phyloP scores from a whole-genome alignment of 148 eudicot species.

The Arbutus unedo region DNA sequence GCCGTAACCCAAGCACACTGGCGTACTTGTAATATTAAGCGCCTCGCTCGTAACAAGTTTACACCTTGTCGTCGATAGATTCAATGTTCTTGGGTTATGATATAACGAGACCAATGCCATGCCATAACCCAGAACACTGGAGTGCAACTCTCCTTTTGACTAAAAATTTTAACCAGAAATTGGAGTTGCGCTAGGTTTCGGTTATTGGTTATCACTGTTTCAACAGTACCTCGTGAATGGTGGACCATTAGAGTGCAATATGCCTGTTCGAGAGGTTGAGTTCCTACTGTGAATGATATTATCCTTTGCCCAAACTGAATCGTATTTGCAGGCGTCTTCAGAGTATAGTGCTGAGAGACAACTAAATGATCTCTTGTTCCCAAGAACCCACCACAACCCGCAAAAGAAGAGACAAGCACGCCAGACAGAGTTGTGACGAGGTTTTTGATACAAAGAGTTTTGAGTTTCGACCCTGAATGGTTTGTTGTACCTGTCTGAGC shows the following conservation, averaged over 20 bases:
- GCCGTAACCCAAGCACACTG: too few relatives aligned
- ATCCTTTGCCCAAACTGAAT: not conserved
- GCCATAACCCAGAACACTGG: not conserved
- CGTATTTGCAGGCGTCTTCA: conserved; percentile 75
- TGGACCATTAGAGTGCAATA: not conserved
- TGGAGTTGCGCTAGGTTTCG: not conserved
- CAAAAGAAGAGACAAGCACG: conserved; percentile 62
- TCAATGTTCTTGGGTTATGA: not conserved
- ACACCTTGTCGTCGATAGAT: not conserved
- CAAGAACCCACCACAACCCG: conserved; percentile 58
- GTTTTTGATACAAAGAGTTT: not conserved
- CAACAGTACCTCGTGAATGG: not conserved
- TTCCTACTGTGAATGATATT: not conserved
- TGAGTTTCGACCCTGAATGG: not conserved
- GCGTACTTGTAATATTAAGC: not conserved
- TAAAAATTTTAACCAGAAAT: not conserved
- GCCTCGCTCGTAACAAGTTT: not conserved
- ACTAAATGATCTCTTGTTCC: conserved; percentile 74
- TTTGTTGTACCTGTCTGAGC: conserved; percentile 10
- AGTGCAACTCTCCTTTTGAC: not conserved
- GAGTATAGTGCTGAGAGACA: conserved; percentile 96
- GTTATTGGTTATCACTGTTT: not conserved
- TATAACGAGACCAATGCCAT: too few relatives aligned
- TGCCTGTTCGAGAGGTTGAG: not conserved
- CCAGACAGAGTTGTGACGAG: conserved; percentile 46